phyloP scores from a whole-genome alignment of 2,329 filamentous ascomycete species.

The Tothia fuscella region DNA sequence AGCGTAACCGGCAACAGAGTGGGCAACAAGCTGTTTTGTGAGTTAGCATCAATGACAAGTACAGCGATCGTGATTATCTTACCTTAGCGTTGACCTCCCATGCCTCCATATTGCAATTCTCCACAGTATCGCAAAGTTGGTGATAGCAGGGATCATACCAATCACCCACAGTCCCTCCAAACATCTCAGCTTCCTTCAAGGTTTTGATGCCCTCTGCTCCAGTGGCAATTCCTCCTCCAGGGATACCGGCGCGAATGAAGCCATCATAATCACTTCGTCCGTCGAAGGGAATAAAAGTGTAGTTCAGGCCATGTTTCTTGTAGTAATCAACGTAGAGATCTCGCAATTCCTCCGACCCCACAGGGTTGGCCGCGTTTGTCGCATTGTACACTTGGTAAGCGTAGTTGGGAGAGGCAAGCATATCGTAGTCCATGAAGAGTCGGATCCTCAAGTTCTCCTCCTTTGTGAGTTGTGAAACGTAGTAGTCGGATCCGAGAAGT shows the following conservation, averaged over 20 bases:
- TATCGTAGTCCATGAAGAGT: conserved; percentile 32
- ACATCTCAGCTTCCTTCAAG: conserved; percentile 21
- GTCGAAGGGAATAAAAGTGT: conserved; percentile 22
- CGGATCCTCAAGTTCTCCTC: conserved; percentile 23
- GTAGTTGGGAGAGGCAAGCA: conserved; percentile 28
- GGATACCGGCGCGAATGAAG: conserved; percentile 26
- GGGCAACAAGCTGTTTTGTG: conserved; percentile 23
- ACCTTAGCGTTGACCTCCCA: conserved; percentile 27
- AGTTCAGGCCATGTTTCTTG: conserved; percentile 17
- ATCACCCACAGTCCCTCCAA: conserved; percentile 24
- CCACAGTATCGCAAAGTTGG: conserved; percentile 24
- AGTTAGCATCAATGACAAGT: background rate
- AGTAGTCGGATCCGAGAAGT: conserved; percentile 25
- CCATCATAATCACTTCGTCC: conserved; percentile 28
- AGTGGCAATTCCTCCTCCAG: conserved; percentile 25
- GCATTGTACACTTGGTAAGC: conserved; percentile 25
- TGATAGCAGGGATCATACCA: conserved; percentile 30
- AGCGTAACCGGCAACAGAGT: conserved; percentile 23
- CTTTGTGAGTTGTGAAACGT: conserved; percentile 20
- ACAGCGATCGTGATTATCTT: conserved; percentile 9
- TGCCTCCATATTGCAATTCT: conserved; percentile 23
- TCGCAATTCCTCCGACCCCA: conserved; percentile 23
- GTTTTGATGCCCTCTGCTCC: conserved; percentile 29
- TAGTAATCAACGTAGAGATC: conserved; percentile 24
- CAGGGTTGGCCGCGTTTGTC: conserved; percentile 21